Evolutionary conservation across 2,329 filamentous ascomycete species (phyloP).

Genomic region (Hypocrella siamensis): DNA sequence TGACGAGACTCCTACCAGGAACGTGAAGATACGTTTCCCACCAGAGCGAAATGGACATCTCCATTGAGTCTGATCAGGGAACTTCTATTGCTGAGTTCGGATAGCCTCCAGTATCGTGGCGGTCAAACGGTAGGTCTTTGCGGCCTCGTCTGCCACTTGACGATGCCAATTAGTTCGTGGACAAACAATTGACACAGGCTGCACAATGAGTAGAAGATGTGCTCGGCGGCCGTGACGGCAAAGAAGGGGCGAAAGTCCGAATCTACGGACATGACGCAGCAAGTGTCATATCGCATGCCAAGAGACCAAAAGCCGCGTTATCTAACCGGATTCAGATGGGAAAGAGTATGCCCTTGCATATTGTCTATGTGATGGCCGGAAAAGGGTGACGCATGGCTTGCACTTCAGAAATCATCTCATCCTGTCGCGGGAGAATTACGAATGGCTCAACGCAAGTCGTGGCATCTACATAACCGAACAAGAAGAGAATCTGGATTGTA

Average conservation of each 20-base stretch:
- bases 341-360: slow-evolving; percentile 84
- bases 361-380: slow-evolving; percentile 82
- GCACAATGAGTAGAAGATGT: slow-evolving; percentile 65
- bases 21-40: slow-evolving; percentile 57
- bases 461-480: slow-evolving; percentile 75
- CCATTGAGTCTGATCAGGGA: slow-evolving; percentile 88
- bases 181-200: too few relatives aligned
- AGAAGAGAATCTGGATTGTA: slow-evolving; percentile 32
- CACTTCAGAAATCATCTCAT: slow-evolving; percentile 82
- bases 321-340: slow-evolving; percentile 70
- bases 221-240: slow-evolving; percentile 57
- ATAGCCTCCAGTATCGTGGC: slow-evolving; percentile 72
- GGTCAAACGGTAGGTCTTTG: slow-evolving; percentile 36
- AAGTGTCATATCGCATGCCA: slow-evolving; percentile 76
- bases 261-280: slow-evolving; percentile 95
- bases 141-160: slow-evolving; percentile 61
- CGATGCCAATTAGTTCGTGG: slow-evolving; percentile 88
- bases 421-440: slow-evolving; percentile 74
- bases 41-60: slow-evolving; percentile 86
- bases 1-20: slow-evolving; percentile 45
- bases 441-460: slow-evolving; percentile 71
- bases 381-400: slow-evolving; percentile 86
- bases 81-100: slow-evolving; percentile 90
- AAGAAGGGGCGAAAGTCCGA: slow-evolving; percentile 53
- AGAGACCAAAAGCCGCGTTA: slow-evolving; percentile 50